Percentiles rank a stretch among this genome's conserved stretches.
Evolutionary conservation across 2,329 filamentous ascomycete genomes (phyloP).

Genomic region (Chrysoporthe deuterocubensis): DNA sequence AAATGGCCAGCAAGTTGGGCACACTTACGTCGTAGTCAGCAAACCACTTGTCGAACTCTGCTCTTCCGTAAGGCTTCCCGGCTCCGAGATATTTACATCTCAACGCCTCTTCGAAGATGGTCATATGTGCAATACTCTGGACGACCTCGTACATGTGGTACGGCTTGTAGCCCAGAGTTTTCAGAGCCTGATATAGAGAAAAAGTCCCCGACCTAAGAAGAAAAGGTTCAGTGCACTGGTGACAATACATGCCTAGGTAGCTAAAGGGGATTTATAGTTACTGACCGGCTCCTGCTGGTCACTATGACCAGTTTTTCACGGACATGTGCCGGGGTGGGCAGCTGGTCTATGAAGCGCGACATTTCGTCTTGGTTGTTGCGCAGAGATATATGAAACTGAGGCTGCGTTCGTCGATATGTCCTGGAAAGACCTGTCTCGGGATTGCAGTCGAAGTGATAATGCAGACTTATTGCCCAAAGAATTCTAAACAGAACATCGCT

Average conservation of each 20-base stretch:
- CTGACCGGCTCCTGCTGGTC: constrained; percentile 43
- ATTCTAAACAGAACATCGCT: neutral
- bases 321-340: constrained; percentile 39
- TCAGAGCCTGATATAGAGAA: constrained; percentile 41
- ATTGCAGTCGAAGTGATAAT: neutral
- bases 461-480: neutral
- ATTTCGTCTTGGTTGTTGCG: constrained; percentile 31
- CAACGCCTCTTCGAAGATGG: constrained; percentile 38
- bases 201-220: constrained; percentile 35
- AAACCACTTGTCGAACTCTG: constrained; percentile 47
- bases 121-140: constrained; percentile 32
- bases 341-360: constrained; percentile 41
- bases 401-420: neutral
- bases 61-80: constrained; percentile 39
- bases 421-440: neutral
- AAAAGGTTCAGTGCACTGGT: neutral
- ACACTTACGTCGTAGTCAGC: constrained; percentile 41
- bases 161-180: constrained; percentile 41
- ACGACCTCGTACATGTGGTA: constrained; percentile 43
- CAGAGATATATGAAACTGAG: neutral
- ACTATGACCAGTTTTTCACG: constrained; percentile 42
- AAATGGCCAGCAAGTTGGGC: neutral
- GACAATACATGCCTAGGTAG: neutral
- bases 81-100: constrained; percentile 36
- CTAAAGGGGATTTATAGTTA: neutral